Conservation (phyloP, 345 rosid species). For the Tarenaya hassleriana region DNA sequence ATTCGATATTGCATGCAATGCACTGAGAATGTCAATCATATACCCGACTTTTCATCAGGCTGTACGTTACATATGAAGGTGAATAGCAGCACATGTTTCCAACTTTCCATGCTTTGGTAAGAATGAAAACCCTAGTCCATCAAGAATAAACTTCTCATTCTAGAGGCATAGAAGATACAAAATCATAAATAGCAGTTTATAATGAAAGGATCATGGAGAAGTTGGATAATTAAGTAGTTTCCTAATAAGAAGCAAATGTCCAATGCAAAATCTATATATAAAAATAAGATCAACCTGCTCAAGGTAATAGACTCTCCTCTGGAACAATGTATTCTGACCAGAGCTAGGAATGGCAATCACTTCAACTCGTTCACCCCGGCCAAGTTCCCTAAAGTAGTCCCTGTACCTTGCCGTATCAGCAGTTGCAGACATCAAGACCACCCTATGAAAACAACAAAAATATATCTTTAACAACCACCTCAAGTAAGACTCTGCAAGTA, state of each 20-base stretch:
- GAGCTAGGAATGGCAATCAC: conserved; percentile 81
- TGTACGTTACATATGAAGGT: too few relatives aligned
- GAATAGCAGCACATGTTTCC: not conserved
- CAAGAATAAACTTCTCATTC: conserved; percentile 5
- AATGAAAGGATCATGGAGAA: conserved; percentile 3
- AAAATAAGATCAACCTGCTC: conserved; percentile 52
- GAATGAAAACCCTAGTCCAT: conserved; percentile 7
- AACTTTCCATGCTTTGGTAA: conserved; percentile 4
- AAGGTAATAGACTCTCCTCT: conserved; percentile 64
- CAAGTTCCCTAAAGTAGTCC: conserved; percentile 84
- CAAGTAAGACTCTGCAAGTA: not conserved
- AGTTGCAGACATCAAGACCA: conserved; percentile 97
- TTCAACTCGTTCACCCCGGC: conserved; percentile 86
- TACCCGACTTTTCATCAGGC: not conserved
- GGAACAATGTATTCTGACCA: conserved; percentile 50
- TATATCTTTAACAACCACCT: not conserved
- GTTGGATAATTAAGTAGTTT: conserved; percentile 1
- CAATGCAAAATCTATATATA: too few relatives aligned
- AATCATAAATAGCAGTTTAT: conserved; percentile 3
- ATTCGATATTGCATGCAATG: conserved; percentile 1
- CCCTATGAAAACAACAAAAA: conserved; percentile 39
- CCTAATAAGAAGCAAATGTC: conserved; percentile 8
- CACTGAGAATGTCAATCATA: not conserved
- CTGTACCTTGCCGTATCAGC: conserved; percentile 76
- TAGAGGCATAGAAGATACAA: conserved; percentile 4